Conservation (phyloP, 2,329 filamentous ascomycete genomes). For the Talaromyces albobiverticillius region DNA sequence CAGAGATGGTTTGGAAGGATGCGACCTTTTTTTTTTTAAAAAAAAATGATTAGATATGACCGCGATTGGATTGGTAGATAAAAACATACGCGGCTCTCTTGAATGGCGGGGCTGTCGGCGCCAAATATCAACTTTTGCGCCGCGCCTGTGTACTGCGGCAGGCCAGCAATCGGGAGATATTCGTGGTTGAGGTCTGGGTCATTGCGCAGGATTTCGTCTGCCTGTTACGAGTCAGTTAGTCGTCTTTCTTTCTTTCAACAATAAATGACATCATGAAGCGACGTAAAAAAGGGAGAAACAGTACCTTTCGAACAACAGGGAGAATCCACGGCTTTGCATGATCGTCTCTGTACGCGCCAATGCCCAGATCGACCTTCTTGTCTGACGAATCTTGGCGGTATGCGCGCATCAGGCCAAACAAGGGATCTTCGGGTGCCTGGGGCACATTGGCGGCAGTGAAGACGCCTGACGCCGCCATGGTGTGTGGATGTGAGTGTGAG, state of each 20-base stretch:
- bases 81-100: conserved; percentile 73
- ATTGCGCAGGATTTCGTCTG: conserved; percentile 81
- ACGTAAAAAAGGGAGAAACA: background rate
- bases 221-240: conserved; percentile 51
- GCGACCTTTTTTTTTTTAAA: conserved; percentile 48
- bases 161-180: conserved; percentile 93
- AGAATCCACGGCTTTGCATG: conserved; percentile 96
- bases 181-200: conserved; percentile 95
- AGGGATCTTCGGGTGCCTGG: conserved; percentile 88
- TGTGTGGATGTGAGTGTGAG: conserved; percentile 51
- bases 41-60: background rate
- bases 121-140: conserved; percentile 90
- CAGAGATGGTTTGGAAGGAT: conserved; percentile 92
- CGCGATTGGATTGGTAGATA: too few relatives aligned
- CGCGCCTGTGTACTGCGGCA: conserved; percentile 79
- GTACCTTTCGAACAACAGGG: conserved; percentile 91
- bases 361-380: conserved; percentile 89
- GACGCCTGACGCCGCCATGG: conserved; percentile 62
- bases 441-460: conserved; percentile 77
- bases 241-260: too few relatives aligned
- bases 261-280: too few relatives aligned
- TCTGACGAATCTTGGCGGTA: conserved; percentile 72
- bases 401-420: conserved; percentile 89
- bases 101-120: conserved; percentile 71
- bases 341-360: conserved; percentile 93